A percentile compares a stretch with the other conserved stretches of the same genome.
phyloP scores from a whole-genome alignment of 2,329 filamentous ascomycete genomes.

The Penicillium sp. region DNA sequence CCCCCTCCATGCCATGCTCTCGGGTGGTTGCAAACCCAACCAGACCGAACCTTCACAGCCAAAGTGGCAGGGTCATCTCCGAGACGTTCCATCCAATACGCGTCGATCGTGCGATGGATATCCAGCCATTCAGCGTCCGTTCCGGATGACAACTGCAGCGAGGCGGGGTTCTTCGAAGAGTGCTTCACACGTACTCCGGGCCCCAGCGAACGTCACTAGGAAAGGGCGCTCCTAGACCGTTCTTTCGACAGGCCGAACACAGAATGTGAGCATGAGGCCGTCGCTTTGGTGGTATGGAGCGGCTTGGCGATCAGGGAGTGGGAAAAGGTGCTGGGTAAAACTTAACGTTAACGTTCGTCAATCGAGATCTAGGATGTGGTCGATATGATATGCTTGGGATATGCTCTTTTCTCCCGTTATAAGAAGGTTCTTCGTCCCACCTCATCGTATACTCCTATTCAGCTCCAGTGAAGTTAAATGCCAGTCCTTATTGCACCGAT shows the following conservation, averaged over 20 bases:
- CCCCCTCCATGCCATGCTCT: conserved; percentile 2
- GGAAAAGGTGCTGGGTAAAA: no score
- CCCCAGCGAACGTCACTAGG: no score
- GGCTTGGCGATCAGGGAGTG: conserved; percentile 7
- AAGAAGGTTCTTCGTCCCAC: no score
- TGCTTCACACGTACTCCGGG: no score
- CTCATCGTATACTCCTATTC: no score
- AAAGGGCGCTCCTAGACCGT: no score
- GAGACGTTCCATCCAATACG: conserved; percentile 22
- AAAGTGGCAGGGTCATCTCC: conserved; percentile 12
- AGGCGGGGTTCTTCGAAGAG: conserved; percentile 18
- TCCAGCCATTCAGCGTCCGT: conserved; percentile 14
- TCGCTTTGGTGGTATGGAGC: conserved; percentile 6
- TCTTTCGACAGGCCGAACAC: no score
- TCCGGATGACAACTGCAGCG: conserved; percentile 5
- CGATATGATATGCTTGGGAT: conserved; percentile 4
- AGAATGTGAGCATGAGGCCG: conserved; percentile 2
- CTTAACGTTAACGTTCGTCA: not conserved
- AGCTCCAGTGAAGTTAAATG: no score
- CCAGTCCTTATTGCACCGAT: no score
- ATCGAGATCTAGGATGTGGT: conserved; percentile 5
- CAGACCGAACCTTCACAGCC: conserved; percentile 12
- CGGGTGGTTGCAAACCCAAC: conserved; percentile 18
- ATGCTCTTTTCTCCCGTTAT: no score
- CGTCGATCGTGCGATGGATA: conserved; percentile 3